Evolutionary conservation across 352 stramenopile species (phyloP).

Genomic region (Pilasporangium apinafurcum): DNA sequence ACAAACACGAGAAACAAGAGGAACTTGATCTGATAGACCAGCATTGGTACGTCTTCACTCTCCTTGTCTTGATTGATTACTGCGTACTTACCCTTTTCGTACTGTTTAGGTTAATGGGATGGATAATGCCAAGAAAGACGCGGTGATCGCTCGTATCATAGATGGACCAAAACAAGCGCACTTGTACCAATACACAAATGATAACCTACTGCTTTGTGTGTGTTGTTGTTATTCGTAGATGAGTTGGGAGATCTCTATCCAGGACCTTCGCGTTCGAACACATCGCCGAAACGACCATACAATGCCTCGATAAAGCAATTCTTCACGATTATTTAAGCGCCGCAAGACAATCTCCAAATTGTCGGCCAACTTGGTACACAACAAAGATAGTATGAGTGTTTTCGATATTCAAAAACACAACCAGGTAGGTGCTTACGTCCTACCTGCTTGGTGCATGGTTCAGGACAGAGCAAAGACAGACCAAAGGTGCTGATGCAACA

Average conservation of each 20-base stretch:
- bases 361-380: constrained; percentile 31
- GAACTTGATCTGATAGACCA: too few species aligned
- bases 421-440: neutral
- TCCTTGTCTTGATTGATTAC: too few species aligned
- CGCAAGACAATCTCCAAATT: constrained; percentile 58
- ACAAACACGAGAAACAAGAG: too few species aligned
- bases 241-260: constrained; percentile 70
- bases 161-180: too few species aligned
- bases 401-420: neutral
- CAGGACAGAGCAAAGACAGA: constrained; percentile 45
- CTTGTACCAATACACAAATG: too few species aligned
- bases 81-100: too few species aligned
- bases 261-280: constrained; percentile 39
- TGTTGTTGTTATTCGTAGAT: constrained; percentile 34
- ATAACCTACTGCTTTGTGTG: too few species aligned
- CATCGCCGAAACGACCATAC: constrained; percentile 49
- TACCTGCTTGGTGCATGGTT: constrained; percentile 70
- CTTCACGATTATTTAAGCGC: constrained; percentile 59
- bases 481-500: constrained; percentile 60
- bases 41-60: too few species aligned
- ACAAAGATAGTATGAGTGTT: neutral
- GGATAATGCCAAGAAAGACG: too few species aligned
- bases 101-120: too few species aligned
- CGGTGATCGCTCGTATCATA: too few species aligned
- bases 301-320: constrained; percentile 64